A percentile compares a stretch with the other conserved stretches of the same genome.
Evolutionary conservation across 805 yeast genomes (phyloP).

Genomic region (Schwanniomyces vanrijiae): DNA sequence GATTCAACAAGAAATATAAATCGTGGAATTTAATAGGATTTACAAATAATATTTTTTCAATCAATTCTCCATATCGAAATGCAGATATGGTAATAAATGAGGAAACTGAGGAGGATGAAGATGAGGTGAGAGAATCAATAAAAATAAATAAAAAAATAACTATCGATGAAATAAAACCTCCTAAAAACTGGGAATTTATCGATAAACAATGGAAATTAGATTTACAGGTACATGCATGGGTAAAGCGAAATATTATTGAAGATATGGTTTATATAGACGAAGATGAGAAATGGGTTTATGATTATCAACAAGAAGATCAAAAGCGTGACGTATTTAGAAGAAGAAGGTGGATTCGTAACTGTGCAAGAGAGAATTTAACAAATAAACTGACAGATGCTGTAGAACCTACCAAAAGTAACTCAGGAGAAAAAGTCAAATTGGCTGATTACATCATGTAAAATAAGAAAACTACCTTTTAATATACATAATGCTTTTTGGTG

Average conservation of each 20-base stretch:
- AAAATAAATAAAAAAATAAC: not conserved
- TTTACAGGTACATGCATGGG: constrained; percentile 65
- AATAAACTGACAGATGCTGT: not conserved
- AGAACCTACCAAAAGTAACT: not conserved
- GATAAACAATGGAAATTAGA: constrained; percentile 64
- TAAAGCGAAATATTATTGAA: constrained; percentile 43
- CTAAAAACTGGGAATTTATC: constrained; percentile 57
- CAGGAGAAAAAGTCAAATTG: not conserved
- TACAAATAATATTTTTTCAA: constrained; percentile 52
- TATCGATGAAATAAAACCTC: constrained; percentile 51
- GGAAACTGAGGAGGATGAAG: constrained; percentile 16
- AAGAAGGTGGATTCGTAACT: constrained; percentile 64
- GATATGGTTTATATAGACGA: constrained; percentile 62
- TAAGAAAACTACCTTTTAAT: no score
- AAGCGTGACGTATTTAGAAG: constrained; percentile 50
- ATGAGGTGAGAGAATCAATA: not conserved
- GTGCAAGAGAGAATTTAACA: constrained; percentile 13
- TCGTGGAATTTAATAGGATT: constrained; percentile 69
- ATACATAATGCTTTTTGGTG: not conserved
- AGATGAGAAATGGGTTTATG: constrained; percentile 88
- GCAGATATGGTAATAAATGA: constrained; percentile 10
- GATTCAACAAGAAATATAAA: constrained; percentile 44
- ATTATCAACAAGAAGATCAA: constrained; percentile 36
- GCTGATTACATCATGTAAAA: constrained; percentile 4
- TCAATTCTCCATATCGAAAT: constrained; percentile 35